Percentiles rank a stretch among this genome's conserved stretches.
Conservation (phyloP, 1,139 yeast species). For the Geotrichum restrictum region DNA sequence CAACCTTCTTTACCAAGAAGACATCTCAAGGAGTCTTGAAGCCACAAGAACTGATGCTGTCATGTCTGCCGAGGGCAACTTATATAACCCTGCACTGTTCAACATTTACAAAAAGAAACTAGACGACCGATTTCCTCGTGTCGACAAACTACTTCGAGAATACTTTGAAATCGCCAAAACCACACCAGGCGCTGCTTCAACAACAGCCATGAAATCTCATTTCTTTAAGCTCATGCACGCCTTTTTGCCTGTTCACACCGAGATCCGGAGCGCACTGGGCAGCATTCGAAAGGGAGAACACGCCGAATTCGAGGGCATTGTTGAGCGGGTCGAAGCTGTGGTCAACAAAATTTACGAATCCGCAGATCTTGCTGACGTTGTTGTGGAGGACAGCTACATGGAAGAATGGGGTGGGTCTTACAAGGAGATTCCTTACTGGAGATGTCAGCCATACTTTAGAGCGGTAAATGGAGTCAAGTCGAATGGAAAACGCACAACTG, state of each 20-base stretch:
- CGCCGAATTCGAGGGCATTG: conserved; percentile 65
- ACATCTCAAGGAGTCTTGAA: conserved; percentile 61
- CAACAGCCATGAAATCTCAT: conserved; percentile 85
- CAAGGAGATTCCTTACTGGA: conserved; percentile 87
- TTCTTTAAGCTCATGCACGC: conserved; percentile 81
- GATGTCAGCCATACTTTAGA: conserved; percentile 93
- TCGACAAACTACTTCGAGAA: conserved; percentile 76
- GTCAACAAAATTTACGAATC: conserved; percentile 55
- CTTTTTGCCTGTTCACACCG: conserved; percentile 69
- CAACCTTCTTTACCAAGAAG: conserved; percentile 79
- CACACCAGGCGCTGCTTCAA: conserved; percentile 69
- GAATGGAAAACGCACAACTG: conserved; percentile 28
- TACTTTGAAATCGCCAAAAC: conserved; percentile 77
- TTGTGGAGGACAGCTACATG: conserved; percentile 47
- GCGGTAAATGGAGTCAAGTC: conserved; percentile 62
- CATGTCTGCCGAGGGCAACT: conserved; percentile 95
- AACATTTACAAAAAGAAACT: conserved; percentile 39
- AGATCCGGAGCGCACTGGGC: conserved; percentile 72
- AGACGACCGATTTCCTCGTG: conserved; percentile 76
- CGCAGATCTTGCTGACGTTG: conserved; percentile 48
- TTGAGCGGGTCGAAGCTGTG: conserved; percentile 58
- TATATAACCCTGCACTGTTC: conserved; percentile 91
- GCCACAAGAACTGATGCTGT: conserved; percentile 78
- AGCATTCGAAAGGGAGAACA: conserved; percentile 44
- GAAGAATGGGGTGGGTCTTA: conserved; percentile 80